A percentile compares a stretch with the other conserved stretches of the same genome.
phyloP scores from a whole-genome alignment of 2,329 filamentous ascomycete genomes.

The Stromatinia cepivora region DNA sequence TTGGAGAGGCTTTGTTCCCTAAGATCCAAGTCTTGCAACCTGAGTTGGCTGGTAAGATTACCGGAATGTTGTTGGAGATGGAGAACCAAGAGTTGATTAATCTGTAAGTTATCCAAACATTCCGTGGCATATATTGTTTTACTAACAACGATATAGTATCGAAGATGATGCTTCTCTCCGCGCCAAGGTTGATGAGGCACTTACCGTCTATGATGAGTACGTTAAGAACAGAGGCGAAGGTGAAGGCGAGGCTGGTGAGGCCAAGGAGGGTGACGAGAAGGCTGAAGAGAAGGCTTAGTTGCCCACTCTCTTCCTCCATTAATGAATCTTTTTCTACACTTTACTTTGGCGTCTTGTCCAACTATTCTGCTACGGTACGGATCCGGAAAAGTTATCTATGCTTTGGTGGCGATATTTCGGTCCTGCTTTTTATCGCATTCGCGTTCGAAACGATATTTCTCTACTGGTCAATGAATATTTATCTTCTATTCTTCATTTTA shows the following conservation, averaged over 20 bases:
- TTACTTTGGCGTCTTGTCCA: constrained; percentile 38
- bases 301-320: constrained; percentile 37
- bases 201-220: constrained; percentile 97
- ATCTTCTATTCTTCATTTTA: constrained; percentile 29
- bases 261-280: constrained; percentile 50
- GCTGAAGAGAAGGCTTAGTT: constrained; percentile 54
- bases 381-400: constrained; percentile 41
- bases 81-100: constrained; percentile 92
- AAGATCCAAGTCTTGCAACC: constrained; percentile 96
- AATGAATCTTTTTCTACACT: constrained; percentile 30
- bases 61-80: constrained; percentile 99
- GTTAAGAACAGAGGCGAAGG: constrained; percentile 63
- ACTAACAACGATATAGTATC: constrained; percentile 59
- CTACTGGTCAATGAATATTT: constrained; percentile 30
- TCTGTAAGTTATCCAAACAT: constrained; percentile 69
- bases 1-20: constrained; percentile 96
- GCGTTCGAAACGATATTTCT: constrained; percentile 21
- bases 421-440: constrained; percentile 28
- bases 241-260: constrained; percentile 43
- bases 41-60: constrained; percentile 97
- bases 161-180: constrained; percentile 87
- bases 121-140: neutral
- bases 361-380: constrained; percentile 35
- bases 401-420: constrained; percentile 31
- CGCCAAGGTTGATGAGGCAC: constrained; percentile 95